A percentile compares a stretch with the other conserved stretches of the same genome.
These are phyloP conservation scores for Citrus glauca DNA, from an alignment of 345 rosid genomes.

Conservation along the genomic window DNA sequence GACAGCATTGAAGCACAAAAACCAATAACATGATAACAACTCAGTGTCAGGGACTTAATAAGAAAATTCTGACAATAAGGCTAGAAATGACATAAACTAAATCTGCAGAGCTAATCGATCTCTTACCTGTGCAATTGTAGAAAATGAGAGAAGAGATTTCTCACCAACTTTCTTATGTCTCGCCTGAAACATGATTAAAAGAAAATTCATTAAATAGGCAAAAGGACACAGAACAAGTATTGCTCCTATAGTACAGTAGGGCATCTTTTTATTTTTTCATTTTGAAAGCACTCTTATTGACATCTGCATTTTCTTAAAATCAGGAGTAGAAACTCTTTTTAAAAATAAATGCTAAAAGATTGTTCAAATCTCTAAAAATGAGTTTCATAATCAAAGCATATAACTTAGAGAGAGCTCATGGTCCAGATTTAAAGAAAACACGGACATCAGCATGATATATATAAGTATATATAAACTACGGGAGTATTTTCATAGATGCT, in stretches of 20 bases:
- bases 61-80: background rate
- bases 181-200: conserved; percentile 28
- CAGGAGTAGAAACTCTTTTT: background rate
- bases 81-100: background rate
- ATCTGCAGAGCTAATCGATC: background rate
- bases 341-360: too few species aligned
- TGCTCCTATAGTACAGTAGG: background rate
- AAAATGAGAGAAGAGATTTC: conserved; percentile 54
- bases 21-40: background rate
- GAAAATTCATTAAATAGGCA: background rate
- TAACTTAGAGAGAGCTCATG: background rate
- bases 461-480: background rate
- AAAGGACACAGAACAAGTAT: background rate
- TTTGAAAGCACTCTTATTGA: background rate
- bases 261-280: background rate
- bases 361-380: background rate
- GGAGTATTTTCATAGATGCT: background rate
- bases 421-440: background rate
- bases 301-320: background rate
- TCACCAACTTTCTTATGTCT: conserved; percentile 53
- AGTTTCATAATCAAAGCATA: background rate
- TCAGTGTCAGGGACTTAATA: background rate
- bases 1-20: background rate
- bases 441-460: background rate
- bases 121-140: conserved; percentile 52